Percentiles rank a stretch among this genome's conserved stretches.
Conservation (phyloP, 192 early-diverging fungal species). For the Podila epigama region DNA sequence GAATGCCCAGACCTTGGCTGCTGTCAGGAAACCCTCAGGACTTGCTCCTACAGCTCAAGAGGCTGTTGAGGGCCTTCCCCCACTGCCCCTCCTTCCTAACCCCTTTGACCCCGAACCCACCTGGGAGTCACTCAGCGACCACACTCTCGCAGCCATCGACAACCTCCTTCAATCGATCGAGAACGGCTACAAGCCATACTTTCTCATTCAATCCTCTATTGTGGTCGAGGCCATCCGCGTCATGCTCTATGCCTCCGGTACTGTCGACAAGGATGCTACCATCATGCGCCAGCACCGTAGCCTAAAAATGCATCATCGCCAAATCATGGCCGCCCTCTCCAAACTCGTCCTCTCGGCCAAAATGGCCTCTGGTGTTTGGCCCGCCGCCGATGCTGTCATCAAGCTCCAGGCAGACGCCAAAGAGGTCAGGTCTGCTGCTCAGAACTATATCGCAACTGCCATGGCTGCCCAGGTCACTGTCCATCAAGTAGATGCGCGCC, state of each 20-base stretch:
- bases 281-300: slow-evolving; percentile 67
- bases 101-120: slow-evolving; percentile 34
- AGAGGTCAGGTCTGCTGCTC: slow-evolving; percentile 78
- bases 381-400: slow-evolving; percentile 77
- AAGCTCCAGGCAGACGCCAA: slow-evolving; percentile 76
- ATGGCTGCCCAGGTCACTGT: slow-evolving; percentile 34
- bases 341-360: slow-evolving; percentile 75
- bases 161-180: slow-evolving; percentile 28
- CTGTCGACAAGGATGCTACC: slow-evolving; percentile 71
- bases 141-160: slow-evolving; percentile 9
- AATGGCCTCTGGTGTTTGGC: slow-evolving; percentile 78
- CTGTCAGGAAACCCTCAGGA: slow-evolving; percentile 42
- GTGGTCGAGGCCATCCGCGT: slow-evolving; percentile 83
- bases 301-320: slow-evolving; percentile 75
- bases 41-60: slow-evolving; percentile 37
- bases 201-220: slow-evolving; percentile 30
- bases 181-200: slow-evolving; percentile 29
- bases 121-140: slow-evolving; percentile 22
- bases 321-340: slow-evolving; percentile 82
- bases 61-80: slow-evolving; percentile 43
- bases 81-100: slow-evolving; percentile 18
- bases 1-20: slow-evolving; percentile 30
- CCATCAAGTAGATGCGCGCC: slow-evolving; percentile 42
- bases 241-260: slow-evolving; percentile 83
- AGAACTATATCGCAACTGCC: slow-evolving; percentile 62